Evolutionary conservation across 2,329 filamentous ascomycete species (phyloP), one percentile per base, ranked within the genome.

Genomic region (Aspergillus latus): DNA sequence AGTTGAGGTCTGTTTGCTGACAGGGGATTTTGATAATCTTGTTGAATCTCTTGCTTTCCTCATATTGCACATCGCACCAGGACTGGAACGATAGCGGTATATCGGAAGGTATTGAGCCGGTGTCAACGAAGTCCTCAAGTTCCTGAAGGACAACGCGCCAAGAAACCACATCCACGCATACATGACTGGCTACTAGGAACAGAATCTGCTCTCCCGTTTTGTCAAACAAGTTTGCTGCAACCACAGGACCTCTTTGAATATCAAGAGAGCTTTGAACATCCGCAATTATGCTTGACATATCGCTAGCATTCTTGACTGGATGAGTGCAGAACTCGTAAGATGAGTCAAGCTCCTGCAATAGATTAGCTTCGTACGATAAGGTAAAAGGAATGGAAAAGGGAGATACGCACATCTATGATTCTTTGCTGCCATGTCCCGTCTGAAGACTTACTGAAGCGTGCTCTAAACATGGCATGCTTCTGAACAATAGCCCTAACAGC

Each of bases 31-130:
- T 15, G 4, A 64, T 28, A 2, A 49, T 52, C 1, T 56, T 46
- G 39, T 58, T 59, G 4, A 62, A 49, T 1, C 45, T 64, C 28
- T 64, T 70, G 37, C 63, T 62, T 36, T 70, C 58, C 10, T 70
- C 66, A 1, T 60, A 40, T 46, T 75, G 73, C 54, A 74, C 58
- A 5, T 64, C 62, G 42, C 68, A 72, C 74, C 74, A 76, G 47
- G 62, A 67, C 49, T 74, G 72, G 67, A 76, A 76, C 8, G 73
- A 70, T 1, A 76, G 59, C 2, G 71, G 66, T 42, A 70, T 71
- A 6, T 72, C 69, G 7, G 61, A 61, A n/a, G 68, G 64, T 5
- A 73, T 58, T 5, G 68, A 67, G 2, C 69, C 67, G 8, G 67
- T 63, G 9, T 73, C 63, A 16, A 75, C 57, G 13, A 70, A 63